Conservation (phyloP, 2,329 filamentous ascomycete species). For the Talaromyces sp. region DNA sequence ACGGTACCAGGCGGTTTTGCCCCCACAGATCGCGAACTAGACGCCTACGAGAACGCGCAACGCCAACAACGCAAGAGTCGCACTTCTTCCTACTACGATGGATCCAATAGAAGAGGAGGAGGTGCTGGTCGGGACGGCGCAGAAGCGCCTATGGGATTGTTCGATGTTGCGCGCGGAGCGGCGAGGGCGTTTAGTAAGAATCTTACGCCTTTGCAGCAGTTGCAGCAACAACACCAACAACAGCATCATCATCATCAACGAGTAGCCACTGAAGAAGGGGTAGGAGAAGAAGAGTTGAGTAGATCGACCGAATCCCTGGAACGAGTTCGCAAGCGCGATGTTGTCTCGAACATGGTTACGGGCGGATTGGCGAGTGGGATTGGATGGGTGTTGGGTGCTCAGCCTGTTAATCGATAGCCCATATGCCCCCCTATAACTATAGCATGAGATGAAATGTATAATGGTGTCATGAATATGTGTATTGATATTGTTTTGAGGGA, state of each 20-base stretch:
- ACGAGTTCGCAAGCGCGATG: constrained; percentile 49
- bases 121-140: constrained; percentile 30
- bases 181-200: constrained; percentile 50
- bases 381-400: constrained; percentile 63
- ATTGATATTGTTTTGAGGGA: background rate
- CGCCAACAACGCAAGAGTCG: constrained; percentile 36
- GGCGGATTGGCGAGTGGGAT: constrained; percentile 62
- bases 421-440: background rate
- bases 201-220: constrained; percentile 43
- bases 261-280: background rate
- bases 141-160: constrained; percentile 53
- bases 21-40: constrained; percentile 44
- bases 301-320: constrained; percentile 17
- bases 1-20: constrained; percentile 47
- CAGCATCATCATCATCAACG: background rate
- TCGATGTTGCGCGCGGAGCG: constrained; percentile 53
- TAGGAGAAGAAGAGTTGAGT: constrained; percentile 7
- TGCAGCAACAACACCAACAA: background rate
- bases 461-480: background rate
- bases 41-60: constrained; percentile 46
- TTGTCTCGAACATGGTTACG: constrained; percentile 64
- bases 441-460: background rate
- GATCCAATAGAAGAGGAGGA: constrained; percentile 5
- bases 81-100: constrained; percentile 20
- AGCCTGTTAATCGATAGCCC: constrained; percentile 40